Conservation (phyloP, 352 stramenopile genomes). For the Phytophthora quininea region DNA sequence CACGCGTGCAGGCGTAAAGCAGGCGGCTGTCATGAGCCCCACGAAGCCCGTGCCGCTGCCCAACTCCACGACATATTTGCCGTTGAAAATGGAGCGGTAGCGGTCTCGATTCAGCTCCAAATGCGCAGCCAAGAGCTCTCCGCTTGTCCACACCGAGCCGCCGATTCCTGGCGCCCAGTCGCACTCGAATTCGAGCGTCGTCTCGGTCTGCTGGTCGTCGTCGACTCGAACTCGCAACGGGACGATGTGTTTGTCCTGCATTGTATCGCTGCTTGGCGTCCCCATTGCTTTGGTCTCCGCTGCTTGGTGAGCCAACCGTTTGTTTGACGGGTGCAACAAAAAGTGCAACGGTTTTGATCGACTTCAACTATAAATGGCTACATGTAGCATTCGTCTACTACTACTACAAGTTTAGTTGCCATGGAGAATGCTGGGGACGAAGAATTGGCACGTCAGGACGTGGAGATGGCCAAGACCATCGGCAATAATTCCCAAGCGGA, state of each 20-base stretch:
- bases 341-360: neutral
- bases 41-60: conserved; percentile 83
- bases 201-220: conserved; percentile 27
- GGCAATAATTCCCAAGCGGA: neutral
- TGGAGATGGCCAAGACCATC: neutral
- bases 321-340: too few relatives aligned
- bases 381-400: neutral
- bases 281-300: conserved; percentile 9
- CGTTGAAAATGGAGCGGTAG: conserved; percentile 62
- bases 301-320: neutral
- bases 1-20: conserved; percentile 62
- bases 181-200: conserved; percentile 67
- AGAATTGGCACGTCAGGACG: neutral
- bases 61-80: conserved; percentile 73
- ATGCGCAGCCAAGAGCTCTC: conserved; percentile 69
- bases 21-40: conserved; percentile 65
- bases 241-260: conserved; percentile 39
- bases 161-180: conserved; percentile 85
- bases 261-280: conserved; percentile 14
- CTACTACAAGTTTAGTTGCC: neutral
- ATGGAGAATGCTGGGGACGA: neutral
- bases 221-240: conserved; percentile 54
- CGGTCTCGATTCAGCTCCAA: conserved; percentile 54
- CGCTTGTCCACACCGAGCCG: conserved; percentile 85
- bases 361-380: neutral